Evolutionary conservation across 306 rosid species (phyloP), one percentile per base, ranked within the genome.

Genomic region (Datisca glomerata): DNA sequence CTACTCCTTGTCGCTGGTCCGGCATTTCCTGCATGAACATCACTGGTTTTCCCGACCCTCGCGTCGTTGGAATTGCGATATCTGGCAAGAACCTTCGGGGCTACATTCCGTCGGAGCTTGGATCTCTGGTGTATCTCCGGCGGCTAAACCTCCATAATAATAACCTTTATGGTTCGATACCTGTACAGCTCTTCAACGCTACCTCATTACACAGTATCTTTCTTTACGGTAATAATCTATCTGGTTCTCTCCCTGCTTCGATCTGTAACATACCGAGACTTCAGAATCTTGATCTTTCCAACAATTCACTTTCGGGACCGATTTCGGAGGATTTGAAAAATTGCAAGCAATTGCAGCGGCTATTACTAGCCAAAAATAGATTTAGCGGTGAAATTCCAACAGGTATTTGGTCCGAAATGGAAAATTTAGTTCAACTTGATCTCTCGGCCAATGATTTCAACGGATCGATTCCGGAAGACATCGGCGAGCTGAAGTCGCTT

Each of bases 71-170:
- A 0, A 54, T 91, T 6, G 66, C 78, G 0, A 60, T 91, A 11
- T 51, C 98, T 47, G 85, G 80, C 3, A 84, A 55, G 66, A 76
- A 65, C 14, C 94, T 91, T 47, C 76, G 79, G 3, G 98, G 96
- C 7, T 91, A 91, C 13, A 64, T 91, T 24, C 98, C 98, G 3
- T 91, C 98, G 22, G 98, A 84, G 67, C 94, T 91, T 3, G 96
- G 96, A 0, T 78, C 57, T 12, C 64, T 91, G 4, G 52, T 46
- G 21, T 84, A 58, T 37, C 96, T 91, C 54, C 94, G 98, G 39
- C 91, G 98, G 3, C 71, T 91, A 24, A 91, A 81, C 40, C 74
- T 91, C 41, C 98, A 85, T 27, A 60, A 32, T 59, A 91, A 91
- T 39, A 67, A 59, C 40, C 71, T 91, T 62, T 61, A 63, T 34